Percentiles rank a stretch among this genome's conserved stretches.
Evolutionary conservation across 768 basidiomycete genomes (phyloP).

Genomic region (Leccinum boreale): DNA sequence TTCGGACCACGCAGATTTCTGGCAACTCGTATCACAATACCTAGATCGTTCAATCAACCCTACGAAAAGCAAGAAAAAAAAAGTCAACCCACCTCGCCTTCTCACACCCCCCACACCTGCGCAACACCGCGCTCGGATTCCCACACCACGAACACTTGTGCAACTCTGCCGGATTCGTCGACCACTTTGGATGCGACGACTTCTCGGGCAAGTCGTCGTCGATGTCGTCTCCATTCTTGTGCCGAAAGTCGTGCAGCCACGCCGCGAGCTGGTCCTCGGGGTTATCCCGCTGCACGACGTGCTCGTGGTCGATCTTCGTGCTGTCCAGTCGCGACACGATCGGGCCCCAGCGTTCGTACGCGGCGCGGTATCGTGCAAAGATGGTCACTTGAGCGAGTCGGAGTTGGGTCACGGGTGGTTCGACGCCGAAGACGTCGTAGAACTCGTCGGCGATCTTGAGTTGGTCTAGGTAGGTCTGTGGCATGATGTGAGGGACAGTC

Average conservation of each 20-base stretch:
- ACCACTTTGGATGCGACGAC: constrained; percentile 44
- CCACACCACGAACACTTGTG: constrained; percentile 60
- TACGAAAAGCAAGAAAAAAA: background rate
- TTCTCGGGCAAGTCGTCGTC: constrained; percentile 28
- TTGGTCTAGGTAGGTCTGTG: constrained; percentile 37
- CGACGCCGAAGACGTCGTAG: constrained; percentile 41
- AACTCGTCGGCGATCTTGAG: constrained; percentile 55
- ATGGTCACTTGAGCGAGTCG: constrained; percentile 52
- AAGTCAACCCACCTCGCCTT: constrained; percentile 34
- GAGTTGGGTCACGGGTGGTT: constrained; percentile 49
- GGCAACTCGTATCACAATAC: constrained; percentile 16
- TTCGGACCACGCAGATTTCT: constrained; percentile 15
- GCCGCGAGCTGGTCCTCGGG: constrained; percentile 55
- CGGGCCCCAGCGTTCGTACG: constrained; percentile 44
- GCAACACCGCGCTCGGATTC: constrained; percentile 56
- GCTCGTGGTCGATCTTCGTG: constrained; percentile 28
- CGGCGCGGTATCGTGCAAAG: constrained; percentile 43
- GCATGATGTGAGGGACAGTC: background rate
- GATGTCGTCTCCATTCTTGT: constrained; percentile 39
- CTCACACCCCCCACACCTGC: constrained; percentile 48
- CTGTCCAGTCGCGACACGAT: constrained; percentile 39
- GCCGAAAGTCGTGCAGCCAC: constrained; percentile 51
- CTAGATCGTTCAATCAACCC: background rate
- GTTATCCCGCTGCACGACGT: constrained; percentile 35
- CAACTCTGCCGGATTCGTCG: constrained; percentile 46